Evolutionary conservation across 441 rosid species (phyloP).

Genomic region (Adansonia rubrostipa): DNA sequence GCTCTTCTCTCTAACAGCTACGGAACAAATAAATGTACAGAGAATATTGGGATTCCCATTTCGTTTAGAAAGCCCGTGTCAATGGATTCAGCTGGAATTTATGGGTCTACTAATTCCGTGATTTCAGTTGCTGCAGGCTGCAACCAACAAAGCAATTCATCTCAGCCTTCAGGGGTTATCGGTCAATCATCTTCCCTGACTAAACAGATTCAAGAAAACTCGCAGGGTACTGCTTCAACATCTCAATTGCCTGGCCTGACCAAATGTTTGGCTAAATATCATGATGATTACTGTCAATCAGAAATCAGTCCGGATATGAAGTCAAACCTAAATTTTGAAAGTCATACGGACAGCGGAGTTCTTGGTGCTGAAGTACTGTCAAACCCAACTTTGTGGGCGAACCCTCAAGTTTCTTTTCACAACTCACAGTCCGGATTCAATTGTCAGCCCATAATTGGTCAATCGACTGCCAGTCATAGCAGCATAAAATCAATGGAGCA

Average conservation of each 20-base stretch:
- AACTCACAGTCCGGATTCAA: conserved; percentile 35
- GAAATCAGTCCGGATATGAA: conserved; percentile 30
- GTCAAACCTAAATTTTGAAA: conserved; percentile 29
- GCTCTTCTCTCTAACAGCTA: conserved; percentile 65
- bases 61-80: conserved; percentile 46
- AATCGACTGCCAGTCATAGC: conserved; percentile 34
- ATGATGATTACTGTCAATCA: conserved; percentile 23
- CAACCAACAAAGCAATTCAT: conserved; percentile 49
- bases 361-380: conserved; percentile 48
- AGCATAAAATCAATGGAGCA: conserved; percentile 45
- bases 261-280: conserved; percentile 29
- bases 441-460: conserved; percentile 36
- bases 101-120: conserved; percentile 39
- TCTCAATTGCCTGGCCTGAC: conserved; percentile 29
- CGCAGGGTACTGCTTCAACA: conserved; percentile 33
- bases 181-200: conserved; percentile 41
- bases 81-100: conserved; percentile 39
- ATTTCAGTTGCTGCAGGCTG: conserved; percentile 34
- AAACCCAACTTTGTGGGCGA: conserved; percentile 48
- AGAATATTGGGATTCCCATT: conserved; percentile 52
- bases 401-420: conserved; percentile 49
- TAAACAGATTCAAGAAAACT: conserved; percentile 40
- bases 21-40: conserved; percentile 46
- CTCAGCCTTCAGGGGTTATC: conserved; percentile 41
- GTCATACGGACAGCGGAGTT: conserved; percentile 31